Evolutionary conservation across 1,284 basidiomycete genomes (phyloP).

Genomic region (Ganoderma lucidum): DNA sequence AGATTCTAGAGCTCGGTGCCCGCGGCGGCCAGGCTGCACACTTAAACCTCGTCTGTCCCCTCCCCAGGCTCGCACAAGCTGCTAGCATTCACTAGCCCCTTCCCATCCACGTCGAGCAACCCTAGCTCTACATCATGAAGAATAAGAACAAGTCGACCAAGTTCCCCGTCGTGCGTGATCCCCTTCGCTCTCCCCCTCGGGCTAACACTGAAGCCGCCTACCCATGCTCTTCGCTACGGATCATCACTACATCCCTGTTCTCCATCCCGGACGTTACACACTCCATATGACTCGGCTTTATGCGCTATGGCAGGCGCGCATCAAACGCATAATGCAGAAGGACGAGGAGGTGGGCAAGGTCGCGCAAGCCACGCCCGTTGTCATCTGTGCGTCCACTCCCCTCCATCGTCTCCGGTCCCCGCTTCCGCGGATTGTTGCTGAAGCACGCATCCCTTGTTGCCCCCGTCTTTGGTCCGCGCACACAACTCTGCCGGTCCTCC

Average conservation of each 20-base stretch:
- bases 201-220: neutral
- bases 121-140: constrained; percentile 60
- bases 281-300: neutral
- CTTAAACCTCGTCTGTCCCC: neutral
- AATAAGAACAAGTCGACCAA: constrained; percentile 88
- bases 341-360: constrained; percentile 99
- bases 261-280: neutral
- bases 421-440: neutral
- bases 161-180: constrained; percentile 72
- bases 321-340: constrained; percentile 99
- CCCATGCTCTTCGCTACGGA: neutral
- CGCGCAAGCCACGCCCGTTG: constrained; percentile 95
- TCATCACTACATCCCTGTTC: neutral
- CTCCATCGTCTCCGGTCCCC: neutral
- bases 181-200: neutral
- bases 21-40: no score
- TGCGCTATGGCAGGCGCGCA: constrained; percentile 76
- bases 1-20: no score
- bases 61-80: neutral
- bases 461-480: neutral
- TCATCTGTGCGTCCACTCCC: constrained; percentile 83
- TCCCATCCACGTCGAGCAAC: neutral
- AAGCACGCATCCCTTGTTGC: neutral
- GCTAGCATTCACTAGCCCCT: neutral
- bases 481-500: neutral